Evolutionary conservation across 2,329 filamentous ascomycete genomes (phyloP).

Genomic region (Colletotrichum viniferum): DNA sequence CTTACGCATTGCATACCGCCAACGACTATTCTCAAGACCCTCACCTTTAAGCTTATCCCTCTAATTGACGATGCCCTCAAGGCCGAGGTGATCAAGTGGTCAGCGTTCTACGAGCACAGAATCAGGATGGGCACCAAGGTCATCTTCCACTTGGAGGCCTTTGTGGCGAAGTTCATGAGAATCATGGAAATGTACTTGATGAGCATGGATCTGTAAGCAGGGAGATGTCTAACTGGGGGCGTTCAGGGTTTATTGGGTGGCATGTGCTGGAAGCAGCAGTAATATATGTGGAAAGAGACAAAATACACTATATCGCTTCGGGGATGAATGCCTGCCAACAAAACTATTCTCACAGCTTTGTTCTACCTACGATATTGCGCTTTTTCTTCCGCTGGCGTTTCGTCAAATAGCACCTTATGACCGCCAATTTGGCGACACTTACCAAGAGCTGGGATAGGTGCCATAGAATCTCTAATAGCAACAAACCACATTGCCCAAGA

Average conservation of each 20-base stretch:
- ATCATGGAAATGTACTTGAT: slow-evolving; percentile 90
- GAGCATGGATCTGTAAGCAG: slow-evolving; percentile 74
- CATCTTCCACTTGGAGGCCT: slow-evolving; percentile 97
- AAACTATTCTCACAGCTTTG: neutral
- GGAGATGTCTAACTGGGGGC: slow-evolving; percentile 26
- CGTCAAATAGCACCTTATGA: neutral
- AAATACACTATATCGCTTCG: neutral
- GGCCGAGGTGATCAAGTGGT: slow-evolving; percentile 92
- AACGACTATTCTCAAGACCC: slow-evolving; percentile 90
- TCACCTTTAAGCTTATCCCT: slow-evolving; percentile 90
- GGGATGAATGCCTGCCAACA: neutral
- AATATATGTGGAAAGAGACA: neutral
- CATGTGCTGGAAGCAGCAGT: neutral
- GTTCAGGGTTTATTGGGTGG: slow-evolving; percentile 10
- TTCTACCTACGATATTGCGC: neutral
- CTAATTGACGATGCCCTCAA: slow-evolving; percentile 90
- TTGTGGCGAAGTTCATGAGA: slow-evolving; percentile 98
- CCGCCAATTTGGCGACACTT: too few relatives aligned
- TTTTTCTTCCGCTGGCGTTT: neutral
- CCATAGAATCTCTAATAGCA: too few relatives aligned
- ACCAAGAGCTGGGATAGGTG: too few relatives aligned
- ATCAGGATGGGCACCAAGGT: slow-evolving; percentile 92
- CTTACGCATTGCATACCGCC: slow-evolving; percentile 96
- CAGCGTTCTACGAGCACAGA: slow-evolving; percentile 95
- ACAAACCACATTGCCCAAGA: too few relatives aligned